A percentile compares a stretch with the other conserved stretches of the same genome.
These are phyloP conservation scores for Chaetothyriales sp. DNA, from an alignment of 2,329 filamentous ascomycete genomes.

Conservation along the genomic window DNA sequence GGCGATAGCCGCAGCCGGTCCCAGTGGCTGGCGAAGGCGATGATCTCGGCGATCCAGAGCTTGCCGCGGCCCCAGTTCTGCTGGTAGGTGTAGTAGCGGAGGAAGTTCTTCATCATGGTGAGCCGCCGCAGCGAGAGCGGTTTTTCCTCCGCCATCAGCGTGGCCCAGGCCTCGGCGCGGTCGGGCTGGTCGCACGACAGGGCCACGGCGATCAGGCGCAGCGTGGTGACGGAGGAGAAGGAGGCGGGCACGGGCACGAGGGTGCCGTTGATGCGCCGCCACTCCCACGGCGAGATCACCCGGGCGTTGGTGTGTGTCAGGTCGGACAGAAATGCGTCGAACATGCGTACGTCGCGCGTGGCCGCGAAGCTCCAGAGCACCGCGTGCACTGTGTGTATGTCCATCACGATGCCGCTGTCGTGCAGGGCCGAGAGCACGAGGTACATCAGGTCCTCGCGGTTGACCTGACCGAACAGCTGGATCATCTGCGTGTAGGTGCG, in stretches of 20 bases:
- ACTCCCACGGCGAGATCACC: constrained; percentile 7
- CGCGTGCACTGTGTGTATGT: constrained; percentile 6
- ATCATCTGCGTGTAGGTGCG: background rate
- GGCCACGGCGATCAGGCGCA: constrained; percentile 9
- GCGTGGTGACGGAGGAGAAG: constrained; percentile 6
- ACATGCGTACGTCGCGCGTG: background rate
- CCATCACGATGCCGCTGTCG: constrained; percentile 9
- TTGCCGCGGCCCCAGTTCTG: constrained; percentile 13
- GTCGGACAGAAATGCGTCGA: background rate
- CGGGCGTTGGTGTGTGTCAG: background rate
- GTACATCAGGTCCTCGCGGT: constrained; percentile 3
- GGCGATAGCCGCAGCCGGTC: background rate
- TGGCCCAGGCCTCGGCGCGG: constrained; percentile 14
- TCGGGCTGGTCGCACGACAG: constrained; percentile 11
- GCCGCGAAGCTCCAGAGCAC: constrained; percentile 2
- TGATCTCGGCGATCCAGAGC: constrained; percentile 11
- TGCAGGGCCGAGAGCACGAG: constrained; percentile 10
- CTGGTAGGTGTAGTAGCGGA: constrained; percentile 9
- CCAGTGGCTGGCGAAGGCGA: constrained; percentile 1
- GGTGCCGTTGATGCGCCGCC: constrained; percentile 6
- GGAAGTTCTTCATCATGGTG: constrained; percentile 9
- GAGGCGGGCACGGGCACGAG: constrained; percentile 10
- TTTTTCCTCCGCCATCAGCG: background rate
- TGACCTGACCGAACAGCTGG: background rate
- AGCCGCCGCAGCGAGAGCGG: background rate